Evolutionary conservation across 495 filamentous ascomycete species (phyloP), one percentile per base, ranked within the genome.

Genomic region (Parathielavia appendiculata): DNA sequence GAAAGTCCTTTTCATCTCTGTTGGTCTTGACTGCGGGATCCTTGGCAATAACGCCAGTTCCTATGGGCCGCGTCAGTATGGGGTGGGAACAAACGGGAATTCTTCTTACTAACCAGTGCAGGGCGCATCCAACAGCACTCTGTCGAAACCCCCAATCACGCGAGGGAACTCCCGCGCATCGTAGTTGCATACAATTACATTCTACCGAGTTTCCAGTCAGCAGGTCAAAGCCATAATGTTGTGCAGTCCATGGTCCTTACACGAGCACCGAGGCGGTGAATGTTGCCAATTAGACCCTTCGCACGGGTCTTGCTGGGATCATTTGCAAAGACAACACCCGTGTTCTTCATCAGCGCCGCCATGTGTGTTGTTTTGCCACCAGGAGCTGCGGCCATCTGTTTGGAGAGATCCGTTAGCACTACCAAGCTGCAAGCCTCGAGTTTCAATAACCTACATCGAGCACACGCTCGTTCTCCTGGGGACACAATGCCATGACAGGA

Each of bases 361-460:
- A 97, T 90, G 70, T 97, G 90, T 4, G 95, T 97, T 9, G 91
- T 95, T 75, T 98, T 98, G 71, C 93, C 93, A 75, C 93, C 93
- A 57, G 93, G 93, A 59, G 93, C 93, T 57, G 93, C 83, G n/a
- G 93, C 91, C 93, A 98, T 98, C 57, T 59, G 76, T 44, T 34
- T 22, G 0, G 36, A 36, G 5, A 9, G 90, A 85, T 57, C 1
- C 59, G 62, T 70, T 32, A 71, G 60, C 40, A 58, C 13, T 8
- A 4, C 4, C 2, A 0, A 9, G 20, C 6, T 6, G 1, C 1
- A 41, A 11, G 26, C 14, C 7, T 22, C 0, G 8, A 0, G 9
- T 22, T 2, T 11, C 6, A 7, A 17, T 2, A 51, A 40, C 60
- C 35, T 53, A 61, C 60, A 68, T 75, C 72, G 51, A 95, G 88